Base-by-base conservation (phyloP, 345 rosid species). In the Populus simonii region DNA sequence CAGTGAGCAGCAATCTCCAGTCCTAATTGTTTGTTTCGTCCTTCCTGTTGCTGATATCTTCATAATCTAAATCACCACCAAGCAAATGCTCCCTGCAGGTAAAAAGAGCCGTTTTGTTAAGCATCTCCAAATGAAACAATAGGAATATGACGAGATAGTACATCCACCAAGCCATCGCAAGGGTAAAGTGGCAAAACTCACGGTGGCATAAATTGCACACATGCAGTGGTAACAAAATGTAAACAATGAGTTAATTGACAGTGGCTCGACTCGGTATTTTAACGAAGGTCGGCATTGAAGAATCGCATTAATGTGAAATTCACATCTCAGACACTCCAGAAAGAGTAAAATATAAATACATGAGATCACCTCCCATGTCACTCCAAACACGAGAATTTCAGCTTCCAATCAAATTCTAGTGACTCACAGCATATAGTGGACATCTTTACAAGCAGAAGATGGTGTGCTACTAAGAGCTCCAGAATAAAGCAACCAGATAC, bases 71-170 rank as follows among this genome's bases (percentile, higher is more conserved):
- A 45, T 89, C 84, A 41, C 85, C 86, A 16, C 83, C 84, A 74
- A 86, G 85, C 71, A 82, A 69, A 80, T 91, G 89, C 87, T 94
- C 95, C 95, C 97, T 94, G 91, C 45, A 66, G 27, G 84, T 76
- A 76, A 68, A 85, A 76, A 66, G 25, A 36, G 20, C 35, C 25
- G 51, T 36, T 7, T 23, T 18, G 47, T 10, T 51, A 15, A 36
- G 29, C 70, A 39, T 23, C 41, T n/a, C 10, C 5, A 13, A 1
- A 51, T 20, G 57, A 51, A 51, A 18, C 18, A 49, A 49, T 16
- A 49, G 17, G 55, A 49, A 49, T 1, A 16, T 5, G 17, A 16
- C 20, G 20, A 49, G 18, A 49, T 5, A 5, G 55, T 5, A 49
- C 20, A 17, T 49, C 20, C 7, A 5, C 5, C 27, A 27, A 27